These are phyloP conservation scores for Claviceps sp. DNA, from an alignment of 2,329 filamentous ascomycete species.

Conservation along the genomic window DNA sequence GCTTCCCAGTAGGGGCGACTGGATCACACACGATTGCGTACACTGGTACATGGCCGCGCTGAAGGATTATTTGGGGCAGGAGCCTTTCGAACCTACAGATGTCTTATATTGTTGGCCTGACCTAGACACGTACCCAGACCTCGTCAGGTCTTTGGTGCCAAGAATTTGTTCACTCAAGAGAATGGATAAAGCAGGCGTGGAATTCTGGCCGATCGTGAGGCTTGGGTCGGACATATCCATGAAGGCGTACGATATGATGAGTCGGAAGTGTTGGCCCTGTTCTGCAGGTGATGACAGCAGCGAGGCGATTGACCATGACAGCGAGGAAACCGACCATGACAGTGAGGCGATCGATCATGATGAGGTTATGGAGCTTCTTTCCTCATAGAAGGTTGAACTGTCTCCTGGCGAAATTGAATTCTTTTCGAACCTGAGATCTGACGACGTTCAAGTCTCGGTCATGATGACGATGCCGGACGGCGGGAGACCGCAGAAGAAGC, in stretches of 20 bases:
- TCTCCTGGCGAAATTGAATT: not conserved
- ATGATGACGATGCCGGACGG: slow-evolving; percentile 6
- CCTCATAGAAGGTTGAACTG: slow-evolving; percentile 9
- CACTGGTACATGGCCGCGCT: slow-evolving; percentile 13
- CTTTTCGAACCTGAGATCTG: slow-evolving; percentile 2
- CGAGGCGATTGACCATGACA: slow-evolving; percentile 16
- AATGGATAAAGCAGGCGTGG: slow-evolving; percentile 7
- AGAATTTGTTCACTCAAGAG: not conserved
- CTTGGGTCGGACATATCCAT: slow-evolving; percentile 14
- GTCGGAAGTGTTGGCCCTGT: not conserved
- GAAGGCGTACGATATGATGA: slow-evolving; percentile 8
- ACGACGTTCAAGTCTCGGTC: slow-evolving; percentile 4
- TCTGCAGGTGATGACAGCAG: not conserved
- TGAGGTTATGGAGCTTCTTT: no score
- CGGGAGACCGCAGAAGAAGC: not conserved
- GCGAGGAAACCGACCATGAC: slow-evolving; percentile 18
- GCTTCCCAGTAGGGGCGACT: slow-evolving; percentile 10
- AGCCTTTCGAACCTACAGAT: slow-evolving; percentile 13
- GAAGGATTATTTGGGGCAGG: slow-evolving; percentile 12
- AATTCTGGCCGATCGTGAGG: slow-evolving; percentile 17
- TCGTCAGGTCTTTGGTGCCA: slow-evolving; percentile 13
- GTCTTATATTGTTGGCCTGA: slow-evolving; percentile 22
- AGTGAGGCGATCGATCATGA: slow-evolving; percentile 21
- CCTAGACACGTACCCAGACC: slow-evolving; percentile 15
- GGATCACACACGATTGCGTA: slow-evolving; percentile 19